Evolutionary conservation across 129 eudicot genomes (phyloP), one percentile per base, ranked within the genome.

Genomic region (Arctium minus): DNA sequence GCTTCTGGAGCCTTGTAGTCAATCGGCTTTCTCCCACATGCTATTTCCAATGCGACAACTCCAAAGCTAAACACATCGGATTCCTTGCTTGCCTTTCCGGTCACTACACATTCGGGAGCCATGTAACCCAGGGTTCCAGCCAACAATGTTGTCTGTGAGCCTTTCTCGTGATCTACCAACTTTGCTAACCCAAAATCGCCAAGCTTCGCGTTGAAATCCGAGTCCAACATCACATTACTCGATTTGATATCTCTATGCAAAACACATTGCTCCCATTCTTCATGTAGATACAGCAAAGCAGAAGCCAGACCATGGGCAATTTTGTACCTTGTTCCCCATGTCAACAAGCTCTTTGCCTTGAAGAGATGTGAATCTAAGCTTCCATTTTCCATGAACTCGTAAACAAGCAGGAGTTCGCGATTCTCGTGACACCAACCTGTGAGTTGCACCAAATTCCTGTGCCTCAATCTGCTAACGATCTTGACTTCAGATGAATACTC

Each of bases 341-440:
- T 11, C 56, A 87, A 78, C 79, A 84, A 87, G 71, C 76, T 81
- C 29, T 80, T 80, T 3, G 5, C 72, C 36, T 48, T 73, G 42
- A 88, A 86, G 8, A 88, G 87, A 83, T 88, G 91, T 48, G 42
- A 17, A 80, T 88, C 89, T 72, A 88, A 74, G 86, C 88, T 88
- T 77, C 92, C 88, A 2, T 88, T 88, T 73, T 73, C 83, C 92
- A 88, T 88, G 77, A 27, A 86, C 70, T 86, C 83, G 1, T 86
- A 86, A 64, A 86, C 88, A 62, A 86, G 88, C 13, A 86, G 56
- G 11, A 87, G 86, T 31, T 85, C 76, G 0, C 73, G 18, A 46
- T 56, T 12, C 18, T 85, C 84, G 53, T 81, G 91, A 84, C 84
- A 82, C 88, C 88, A 85, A 70, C 91, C 91, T 9, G 78, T 74